Conservation (phyloP, 2,329 filamentous ascomycete genomes). For the Exophiala lecanii-corni region DNA sequence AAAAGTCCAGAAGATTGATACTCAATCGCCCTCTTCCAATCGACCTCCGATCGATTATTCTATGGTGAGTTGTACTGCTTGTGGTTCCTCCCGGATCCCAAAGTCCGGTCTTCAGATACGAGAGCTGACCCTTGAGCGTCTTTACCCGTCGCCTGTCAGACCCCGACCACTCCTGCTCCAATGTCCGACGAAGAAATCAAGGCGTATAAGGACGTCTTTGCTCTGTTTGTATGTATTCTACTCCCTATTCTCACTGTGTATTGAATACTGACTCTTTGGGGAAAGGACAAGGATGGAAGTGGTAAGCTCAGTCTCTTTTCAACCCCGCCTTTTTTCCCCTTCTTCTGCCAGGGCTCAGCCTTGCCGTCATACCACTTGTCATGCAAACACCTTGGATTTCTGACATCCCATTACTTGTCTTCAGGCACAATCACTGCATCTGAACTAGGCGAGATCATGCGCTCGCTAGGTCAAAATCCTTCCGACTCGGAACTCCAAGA, state of each 20-base stretch:
- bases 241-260: no score
- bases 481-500: slow-evolving; percentile 60
- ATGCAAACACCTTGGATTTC: slow-evolving; percentile 6
- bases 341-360: slow-evolving; percentile 7
- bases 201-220: slow-evolving; percentile 30
- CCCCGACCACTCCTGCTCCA: slow-evolving; percentile 14
- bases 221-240: slow-evolving; percentile 30
- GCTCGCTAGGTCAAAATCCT: slow-evolving; percentile 59
- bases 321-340: neutral
- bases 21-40: slow-evolving; percentile 6
- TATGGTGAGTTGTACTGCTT: neutral
- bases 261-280: slow-evolving; percentile 4
- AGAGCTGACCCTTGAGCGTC: no score
- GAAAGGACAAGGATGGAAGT: slow-evolving; percentile 31
- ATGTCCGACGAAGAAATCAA: slow-evolving; percentile 27
- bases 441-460: slow-evolving; percentile 61
- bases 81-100: no score
- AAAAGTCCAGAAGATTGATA: slow-evolving; percentile 18
- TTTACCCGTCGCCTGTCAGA: slow-evolving; percentile 4
- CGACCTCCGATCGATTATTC: neutral
- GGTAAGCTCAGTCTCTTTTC: slow-evolving; percentile 21
- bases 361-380: slow-evolving; percentile 3
- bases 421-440: slow-evolving; percentile 60
- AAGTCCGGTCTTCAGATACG: no score
- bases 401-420: slow-evolving; percentile 4